Base-by-base conservation (phyloP, 1,284 basidiomycete species). In the Ganoderma boninense region DNA sequence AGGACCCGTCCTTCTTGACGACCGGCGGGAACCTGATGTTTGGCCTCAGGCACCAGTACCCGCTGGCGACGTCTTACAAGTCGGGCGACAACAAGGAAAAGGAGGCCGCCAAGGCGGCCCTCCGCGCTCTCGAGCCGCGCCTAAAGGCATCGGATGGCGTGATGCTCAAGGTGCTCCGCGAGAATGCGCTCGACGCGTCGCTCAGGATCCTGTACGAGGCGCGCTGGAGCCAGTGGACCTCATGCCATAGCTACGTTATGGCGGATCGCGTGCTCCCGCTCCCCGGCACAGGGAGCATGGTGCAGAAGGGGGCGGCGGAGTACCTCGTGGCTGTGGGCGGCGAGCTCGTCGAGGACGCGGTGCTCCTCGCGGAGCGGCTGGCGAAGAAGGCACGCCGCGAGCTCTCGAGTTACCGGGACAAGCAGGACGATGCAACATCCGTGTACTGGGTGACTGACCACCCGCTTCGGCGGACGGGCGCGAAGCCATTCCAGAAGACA, bases 21-120 rank as follows among this genome's bases (percentile, higher is more conserved):
- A 40, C 80, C 0, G 83, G 84, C 1, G 82, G 82, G 0, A 65
- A 71, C 26, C 74, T 87, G 10, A 82, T 79, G 8, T 83, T 85
- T 62, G 81, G 81, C 0, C 73, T 87, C 32, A 71, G 74, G 8
- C 82, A 84, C 75, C 74, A 78, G 52, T 86, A 76, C 40, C 75
- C 75, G 2, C 49, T 75, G 18, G 23, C 66, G 23, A 69, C 49
- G 1, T 20, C 35, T 13, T 23, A 18, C 14, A 1, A 14, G 14
- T 10, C 40, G 1, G 64, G 29, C 35, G 13, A 14, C 11, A 23
- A 54, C 4, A 11, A 10, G 23, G 49, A 11, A 1, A n/a, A n/a
- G 13, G 57, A 6, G 61, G n/a, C 3, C 62, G 65, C 32, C 1
- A 40, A 40, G 57, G 4, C 63, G 26, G 63, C 29, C 11, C 67